Evolutionary conservation across 169 alveolate genomes (phyloP).

Genomic region (Plasmodium relictum): DNA sequence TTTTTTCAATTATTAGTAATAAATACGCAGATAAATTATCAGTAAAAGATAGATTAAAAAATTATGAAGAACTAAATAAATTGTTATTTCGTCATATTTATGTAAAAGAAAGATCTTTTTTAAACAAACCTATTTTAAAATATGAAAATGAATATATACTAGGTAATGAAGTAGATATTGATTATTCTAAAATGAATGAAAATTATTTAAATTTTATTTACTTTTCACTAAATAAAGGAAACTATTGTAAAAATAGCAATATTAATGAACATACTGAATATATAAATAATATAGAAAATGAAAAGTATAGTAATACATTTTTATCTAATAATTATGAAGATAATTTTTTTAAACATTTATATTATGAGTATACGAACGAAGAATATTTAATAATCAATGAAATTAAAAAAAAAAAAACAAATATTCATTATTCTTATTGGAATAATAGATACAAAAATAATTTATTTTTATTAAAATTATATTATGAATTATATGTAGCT

Average conservation of each 20-base stretch:
- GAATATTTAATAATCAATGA: conserved; percentile 3
- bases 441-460: background rate
- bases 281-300: background rate
- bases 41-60: too few species aligned
- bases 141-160: too few species aligned
- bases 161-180: background rate
- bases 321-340: background rate
- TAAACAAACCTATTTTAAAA: background rate
- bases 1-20: background rate
- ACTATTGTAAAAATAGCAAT: background rate
- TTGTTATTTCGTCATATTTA: background rate
- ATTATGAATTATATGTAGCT: conserved; percentile 3
- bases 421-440: background rate
- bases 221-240: background rate
- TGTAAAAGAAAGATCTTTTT: background rate
- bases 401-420: background rate
- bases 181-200: conserved; percentile 8
- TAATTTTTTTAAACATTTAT: conserved; percentile 1
- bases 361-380: conserved; percentile 5
- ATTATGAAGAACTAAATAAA: background rate
- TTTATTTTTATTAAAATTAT: conserved; percentile 10
- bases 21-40: background rate
- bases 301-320: background rate
- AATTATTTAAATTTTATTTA: conserved; percentile 1
- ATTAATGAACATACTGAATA: background rate